Evolutionary conservation across 2,329 filamentous ascomycete genomes (phyloP), one percentile per base, ranked within the genome.

Genomic region (Pestalotiopsis sp.): DNA sequence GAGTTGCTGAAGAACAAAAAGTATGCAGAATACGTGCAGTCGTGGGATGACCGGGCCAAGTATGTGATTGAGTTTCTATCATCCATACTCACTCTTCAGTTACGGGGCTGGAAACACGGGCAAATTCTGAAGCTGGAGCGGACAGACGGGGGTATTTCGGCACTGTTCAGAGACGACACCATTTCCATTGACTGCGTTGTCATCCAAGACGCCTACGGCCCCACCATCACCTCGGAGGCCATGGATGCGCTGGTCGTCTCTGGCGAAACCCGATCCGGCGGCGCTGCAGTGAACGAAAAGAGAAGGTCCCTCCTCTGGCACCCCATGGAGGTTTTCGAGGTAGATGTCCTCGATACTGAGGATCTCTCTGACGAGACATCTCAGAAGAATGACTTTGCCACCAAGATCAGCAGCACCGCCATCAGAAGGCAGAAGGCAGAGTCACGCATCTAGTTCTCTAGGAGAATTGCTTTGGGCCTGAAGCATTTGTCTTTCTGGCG

Each of bases 371-470:
- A 82, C 1, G 74, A 73, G 56, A 77, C 73, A 52, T 78, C 73
- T n/a, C 81, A 79, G 71, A 82, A 77, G 13, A 86, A 89, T 67
- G 85, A 87, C 71, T 97, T 97, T 79, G 88, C 90, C 30, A 86
- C 88, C 69, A 98, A 98, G 81, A 92, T 98, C 73, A 97, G 94
- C 83, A 98, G 94, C 80, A 97, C 94, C 0, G 92, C 92, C 68
- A 97, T 97, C 72, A 84, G 91, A 65, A 81, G 82, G 75, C 81
- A 81, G 68, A 82, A 79, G 38, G 82, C 84, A 0, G 75, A 80
- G 17, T 65, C 68, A 61, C 65, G 64, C 11, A 60, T 65, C 35
- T 68, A 65, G 59, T 7, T 11, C 26, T 22, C 35, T 13, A 14
- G 22, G n/a, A 56, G 30, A 24, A n/a, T 40, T 40, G 20, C 17